phyloP scores from a whole-genome alignment of 2,329 filamentous ascomycete species.

The Torrubiella hemipterigena region DNA sequence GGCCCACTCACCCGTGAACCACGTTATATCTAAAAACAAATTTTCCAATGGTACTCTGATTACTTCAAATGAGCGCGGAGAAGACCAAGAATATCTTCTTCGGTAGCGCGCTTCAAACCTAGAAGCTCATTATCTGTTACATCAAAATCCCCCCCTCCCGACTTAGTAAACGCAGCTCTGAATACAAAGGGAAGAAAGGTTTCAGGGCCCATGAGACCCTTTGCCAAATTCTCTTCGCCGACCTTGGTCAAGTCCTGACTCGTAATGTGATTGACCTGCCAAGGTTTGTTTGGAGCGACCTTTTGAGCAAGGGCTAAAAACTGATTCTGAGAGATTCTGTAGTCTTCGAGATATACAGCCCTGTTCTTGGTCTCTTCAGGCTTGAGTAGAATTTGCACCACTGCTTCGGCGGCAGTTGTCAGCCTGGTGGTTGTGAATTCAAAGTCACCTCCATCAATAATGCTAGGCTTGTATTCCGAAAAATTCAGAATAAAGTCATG shows the following conservation, averaged over 20 bases:
- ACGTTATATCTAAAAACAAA: too few species aligned
- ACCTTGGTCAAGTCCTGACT: not conserved
- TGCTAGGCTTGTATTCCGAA: slow-evolving; percentile 22
- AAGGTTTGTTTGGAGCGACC: slow-evolving; percentile 31
- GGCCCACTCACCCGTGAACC: too few species aligned
- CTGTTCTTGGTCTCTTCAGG: slow-evolving; percentile 41
- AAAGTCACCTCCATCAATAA: slow-evolving; percentile 38
- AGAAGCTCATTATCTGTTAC: not conserved
- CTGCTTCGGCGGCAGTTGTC: slow-evolving; percentile 29
- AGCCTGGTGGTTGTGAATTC: slow-evolving; percentile 37
- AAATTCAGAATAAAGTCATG: slow-evolving; percentile 30
- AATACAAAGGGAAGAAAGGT: not conserved
- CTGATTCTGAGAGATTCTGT: slow-evolving; percentile 31
- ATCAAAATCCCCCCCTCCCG: not conserved
- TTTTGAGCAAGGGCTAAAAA: slow-evolving; percentile 34
- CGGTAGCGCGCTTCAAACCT: not conserved
- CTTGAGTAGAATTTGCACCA: slow-evolving; percentile 35
- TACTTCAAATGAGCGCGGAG: too few species aligned
- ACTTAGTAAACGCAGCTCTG: not conserved
- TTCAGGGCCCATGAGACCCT: not conserved
- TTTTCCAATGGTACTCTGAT: too few species aligned
- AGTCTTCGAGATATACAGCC: slow-evolving; percentile 30
- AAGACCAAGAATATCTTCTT: not conserved
- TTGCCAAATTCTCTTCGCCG: not conserved
- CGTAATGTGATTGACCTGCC: slow-evolving; percentile 16